Evolutionary conservation across 2,329 filamentous ascomycete species (phyloP).

Genomic region (Cercospora sp.): DNA sequence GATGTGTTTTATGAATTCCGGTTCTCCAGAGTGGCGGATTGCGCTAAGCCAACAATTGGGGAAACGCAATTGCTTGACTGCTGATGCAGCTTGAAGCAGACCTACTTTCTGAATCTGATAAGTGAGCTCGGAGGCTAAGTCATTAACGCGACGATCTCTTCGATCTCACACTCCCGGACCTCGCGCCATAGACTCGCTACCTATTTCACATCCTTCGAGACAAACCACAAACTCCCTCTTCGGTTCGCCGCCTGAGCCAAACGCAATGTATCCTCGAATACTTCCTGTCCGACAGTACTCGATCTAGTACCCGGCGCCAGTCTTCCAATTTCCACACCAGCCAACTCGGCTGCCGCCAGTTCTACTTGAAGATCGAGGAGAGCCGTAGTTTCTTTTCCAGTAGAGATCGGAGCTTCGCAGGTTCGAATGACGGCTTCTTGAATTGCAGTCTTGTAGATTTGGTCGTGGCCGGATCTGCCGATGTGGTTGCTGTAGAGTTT

Average conservation of each 20-base stretch:
- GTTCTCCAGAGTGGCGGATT: background rate
- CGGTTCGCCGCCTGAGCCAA: background rate
- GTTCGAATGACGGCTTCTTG: background rate
- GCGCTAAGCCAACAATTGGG: background rate
- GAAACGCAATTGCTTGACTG: background rate
- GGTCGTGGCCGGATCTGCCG: background rate
- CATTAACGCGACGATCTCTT: background rate
- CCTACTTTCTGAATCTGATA: background rate
- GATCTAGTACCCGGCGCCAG: too few species aligned
- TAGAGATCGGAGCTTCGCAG: background rate
- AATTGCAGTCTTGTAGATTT: background rate
- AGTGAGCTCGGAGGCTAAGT: background rate
- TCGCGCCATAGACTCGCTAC: background rate
- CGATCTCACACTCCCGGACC: background rate
- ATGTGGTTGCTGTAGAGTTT: background rate
- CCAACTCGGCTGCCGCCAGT: background rate
- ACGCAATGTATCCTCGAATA: background rate
- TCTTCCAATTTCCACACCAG: background rate
- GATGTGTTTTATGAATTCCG: background rate
- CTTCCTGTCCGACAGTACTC: background rate
- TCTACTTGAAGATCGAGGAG: constrained; percentile 3
- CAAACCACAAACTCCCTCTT: background rate
- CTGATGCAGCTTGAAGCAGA: background rate
- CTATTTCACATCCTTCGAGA: background rate
- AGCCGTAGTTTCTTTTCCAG: background rate